Conservation (phyloP, 345 rosid species). For the Gossypium turneri region DNA sequence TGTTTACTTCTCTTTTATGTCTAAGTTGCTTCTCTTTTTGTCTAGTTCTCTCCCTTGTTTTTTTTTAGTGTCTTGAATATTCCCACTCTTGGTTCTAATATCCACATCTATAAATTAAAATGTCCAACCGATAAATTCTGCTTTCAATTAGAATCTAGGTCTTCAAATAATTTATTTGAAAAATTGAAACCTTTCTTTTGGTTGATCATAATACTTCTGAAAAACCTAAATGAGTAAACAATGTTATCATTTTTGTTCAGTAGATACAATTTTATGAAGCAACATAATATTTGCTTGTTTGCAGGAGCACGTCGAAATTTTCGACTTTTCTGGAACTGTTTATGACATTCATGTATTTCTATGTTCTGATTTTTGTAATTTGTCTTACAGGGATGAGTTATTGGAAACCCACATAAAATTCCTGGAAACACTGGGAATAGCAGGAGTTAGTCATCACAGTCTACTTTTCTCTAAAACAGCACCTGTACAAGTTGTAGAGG, state of each 20-base stretch:
- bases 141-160: background rate
- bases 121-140: background rate
- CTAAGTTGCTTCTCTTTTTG: too few relatives aligned
- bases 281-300: too few relatives aligned
- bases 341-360: background rate
- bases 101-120: background rate
- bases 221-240: background rate
- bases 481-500: constrained; percentile 52
- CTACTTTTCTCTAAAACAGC: constrained; percentile 85
- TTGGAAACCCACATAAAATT: constrained; percentile 62
- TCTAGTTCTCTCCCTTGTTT: background rate
- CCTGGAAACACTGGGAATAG: constrained; percentile 73
- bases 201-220: background rate
- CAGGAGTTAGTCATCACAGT: constrained; percentile 97
- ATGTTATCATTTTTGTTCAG: background rate
- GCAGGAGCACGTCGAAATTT: background rate
- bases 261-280: background rate
- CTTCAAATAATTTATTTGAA: background rate
- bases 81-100: background rate
- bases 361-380: background rate
- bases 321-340: background rate
- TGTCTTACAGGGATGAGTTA: constrained; percentile 49
- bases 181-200: background rate
- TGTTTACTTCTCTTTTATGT: background rate
- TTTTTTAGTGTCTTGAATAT: background rate